Base-by-base conservation (phyloP, 345 rosid genomes). In the Carallia brachiata region DNA sequence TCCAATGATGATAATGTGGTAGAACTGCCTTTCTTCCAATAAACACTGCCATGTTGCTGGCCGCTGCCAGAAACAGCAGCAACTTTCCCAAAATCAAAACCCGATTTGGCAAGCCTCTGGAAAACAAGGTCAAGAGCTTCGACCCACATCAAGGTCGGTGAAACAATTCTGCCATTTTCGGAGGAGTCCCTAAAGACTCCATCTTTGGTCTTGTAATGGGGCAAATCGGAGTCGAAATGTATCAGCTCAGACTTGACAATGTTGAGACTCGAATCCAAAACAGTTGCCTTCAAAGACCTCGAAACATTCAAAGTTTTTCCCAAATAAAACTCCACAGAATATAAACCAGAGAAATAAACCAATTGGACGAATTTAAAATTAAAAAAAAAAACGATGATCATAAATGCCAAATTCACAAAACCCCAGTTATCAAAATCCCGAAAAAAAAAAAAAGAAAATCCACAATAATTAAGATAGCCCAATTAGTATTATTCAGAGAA, bases 71-170 rank as follows among this genome's bases (percentile, higher is more conserved):
- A 95, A 63, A 95, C 69, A n/a, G 99, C 96, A 36, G 78, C 73
- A 30, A 95, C 72, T 70, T 88, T 92, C 23, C 72, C 79, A 63
- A 95, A 90, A 74, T 92, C 91, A 72, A 95, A 75, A 62, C 78
- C 74, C 0, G 92, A 78, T 12, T 80, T 75, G 2, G 77, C 66
- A 31, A 95, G 89, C 71, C 81, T 88, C 40, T 84, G 75, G 63
- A 95, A 85, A 70, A 90, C 81, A 69, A 92, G 87, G 76, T 95
- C 99, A 59, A 92, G 78, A 77, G 99, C 97, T 71, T 95, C 98
- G 9, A 92, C 87, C 99, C 97, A 95, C 97, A 95, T 87, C 65
- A 90, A 68, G n/a, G 97, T 92, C 67, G 99, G 99, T 30, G 99
- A 92, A 66, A 90, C 96, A 59, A 95, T 92, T 78, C 87, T 85